These are phyloP conservation scores for Candida berthetii DNA, from an alignment of 805 yeast species.

Conservation along the genomic window DNA sequence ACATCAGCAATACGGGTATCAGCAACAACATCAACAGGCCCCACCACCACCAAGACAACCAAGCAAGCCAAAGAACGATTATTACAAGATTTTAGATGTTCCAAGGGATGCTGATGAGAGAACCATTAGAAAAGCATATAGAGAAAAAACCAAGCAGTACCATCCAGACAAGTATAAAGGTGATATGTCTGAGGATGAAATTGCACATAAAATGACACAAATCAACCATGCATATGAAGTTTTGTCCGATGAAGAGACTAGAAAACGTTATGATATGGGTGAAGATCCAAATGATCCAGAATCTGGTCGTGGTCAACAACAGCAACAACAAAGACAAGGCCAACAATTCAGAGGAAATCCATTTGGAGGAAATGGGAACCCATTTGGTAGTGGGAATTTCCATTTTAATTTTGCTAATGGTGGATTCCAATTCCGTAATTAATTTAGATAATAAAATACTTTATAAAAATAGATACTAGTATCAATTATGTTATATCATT, in stretches of 20 bases:
- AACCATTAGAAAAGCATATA: slow-evolving; percentile 75
- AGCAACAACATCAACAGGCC: slow-evolving; percentile 31
- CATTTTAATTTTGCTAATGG: slow-evolving; percentile 1
- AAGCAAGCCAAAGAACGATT: slow-evolving; percentile 46
- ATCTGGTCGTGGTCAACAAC: background rate
- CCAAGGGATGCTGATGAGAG: slow-evolving; percentile 58
- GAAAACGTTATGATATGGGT: slow-evolving; percentile 62
- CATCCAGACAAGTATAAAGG: slow-evolving; percentile 91
- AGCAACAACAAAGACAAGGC: background rate
- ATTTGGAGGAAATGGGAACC: slow-evolving; percentile 2
- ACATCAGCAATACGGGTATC: slow-evolving; percentile 33
- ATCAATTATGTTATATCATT: background rate
- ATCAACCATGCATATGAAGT: slow-evolving; percentile 92
- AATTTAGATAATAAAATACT: background rate
- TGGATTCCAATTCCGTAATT: background rate
- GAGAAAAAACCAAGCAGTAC: slow-evolving; percentile 68
- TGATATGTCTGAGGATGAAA: slow-evolving; percentile 58
- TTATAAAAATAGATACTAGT: too few relatives aligned
- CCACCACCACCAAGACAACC: slow-evolving; percentile 26
- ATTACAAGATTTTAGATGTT: slow-evolving; percentile 73
- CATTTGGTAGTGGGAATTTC: slow-evolving; percentile 1
- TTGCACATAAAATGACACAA: slow-evolving; percentile 82
- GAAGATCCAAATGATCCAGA: slow-evolving; percentile 43
- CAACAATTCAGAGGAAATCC: slow-evolving; percentile 2
- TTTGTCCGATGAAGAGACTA: slow-evolving; percentile 58